Percentiles rank a stretch among this genome's conserved stretches.
Evolutionary conservation across 768 basidiomycete genomes (phyloP).

Genomic region (Tulasnella sp.): DNA sequence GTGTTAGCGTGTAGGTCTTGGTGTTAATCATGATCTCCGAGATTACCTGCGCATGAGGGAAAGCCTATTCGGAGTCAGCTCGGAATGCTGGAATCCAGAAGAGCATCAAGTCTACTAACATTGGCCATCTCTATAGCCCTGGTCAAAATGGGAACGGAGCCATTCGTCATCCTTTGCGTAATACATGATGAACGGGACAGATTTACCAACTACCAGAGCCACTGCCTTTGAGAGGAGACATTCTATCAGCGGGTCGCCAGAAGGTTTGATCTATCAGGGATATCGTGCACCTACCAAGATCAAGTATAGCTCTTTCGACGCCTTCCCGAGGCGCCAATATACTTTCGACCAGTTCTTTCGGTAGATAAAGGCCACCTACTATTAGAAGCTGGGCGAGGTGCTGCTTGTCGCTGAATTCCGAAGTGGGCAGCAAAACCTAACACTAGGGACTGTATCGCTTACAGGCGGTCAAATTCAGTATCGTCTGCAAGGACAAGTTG

Average conservation of each 20-base stretch:
- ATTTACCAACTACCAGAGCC: not conserved
- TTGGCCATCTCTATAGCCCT: constrained; percentile 14
- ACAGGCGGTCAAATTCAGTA: constrained; percentile 1
- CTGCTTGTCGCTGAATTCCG: constrained; percentile 4
- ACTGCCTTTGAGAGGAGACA: not conserved
- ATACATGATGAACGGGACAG: not conserved
- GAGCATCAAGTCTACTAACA: not conserved
- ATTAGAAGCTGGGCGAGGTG: constrained; percentile 3
- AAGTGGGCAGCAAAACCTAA: not conserved
- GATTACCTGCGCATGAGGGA: not conserved
- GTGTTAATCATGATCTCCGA: too few relatives aligned
- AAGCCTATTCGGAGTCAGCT: not conserved
- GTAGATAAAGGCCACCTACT: constrained; percentile 6
- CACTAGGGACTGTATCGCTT: not conserved
- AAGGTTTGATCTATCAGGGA: too few relatives aligned
- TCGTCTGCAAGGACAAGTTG: not conserved
- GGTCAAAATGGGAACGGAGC: not conserved
- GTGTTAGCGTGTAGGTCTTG: too few relatives aligned
- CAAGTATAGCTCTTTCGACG: not conserved
- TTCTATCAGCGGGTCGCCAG: too few relatives aligned
- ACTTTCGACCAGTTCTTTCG: constrained; percentile 3
- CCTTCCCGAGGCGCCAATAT: not conserved
- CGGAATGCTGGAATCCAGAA: not conserved
- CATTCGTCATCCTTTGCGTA: not conserved
- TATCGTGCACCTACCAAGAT: constrained; percentile 8